These are phyloP conservation scores for Apostasia ramifera DNA, from an alignment of 106 monocot species.

Conservation along the genomic window DNA sequence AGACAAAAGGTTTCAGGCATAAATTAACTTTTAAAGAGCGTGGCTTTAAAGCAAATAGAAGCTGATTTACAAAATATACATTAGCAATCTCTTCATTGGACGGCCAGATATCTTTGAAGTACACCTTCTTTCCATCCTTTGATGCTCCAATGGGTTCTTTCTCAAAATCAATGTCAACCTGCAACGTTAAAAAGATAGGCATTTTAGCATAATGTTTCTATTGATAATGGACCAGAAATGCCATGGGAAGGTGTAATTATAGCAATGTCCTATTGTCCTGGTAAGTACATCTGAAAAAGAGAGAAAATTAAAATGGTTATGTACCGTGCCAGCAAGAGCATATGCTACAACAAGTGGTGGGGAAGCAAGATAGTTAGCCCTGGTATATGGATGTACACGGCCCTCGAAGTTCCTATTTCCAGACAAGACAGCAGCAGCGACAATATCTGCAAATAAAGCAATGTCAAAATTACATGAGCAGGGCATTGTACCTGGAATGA, in stretches of 20 bases:
- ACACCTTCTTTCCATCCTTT: constrained; percentile 77
- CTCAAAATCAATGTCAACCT: constrained; percentile 92
- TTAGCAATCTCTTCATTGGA: constrained; percentile 78
- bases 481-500: neutral
- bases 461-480: neutral
- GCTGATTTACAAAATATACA: constrained; percentile 19
- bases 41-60: neutral
- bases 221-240: neutral
- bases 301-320: constrained; percentile 5
- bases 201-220: too few relatives aligned
- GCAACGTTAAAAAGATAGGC: constrained; percentile 11
- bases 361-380: constrained; percentile 98
- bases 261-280: too few relatives aligned
- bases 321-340: constrained; percentile 95
- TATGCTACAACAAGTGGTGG: constrained; percentile 93
- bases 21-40: neutral
- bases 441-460: constrained; percentile 51
- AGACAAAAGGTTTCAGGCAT: neutral
- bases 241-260: too few relatives aligned
- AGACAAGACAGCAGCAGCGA: constrained; percentile 87
- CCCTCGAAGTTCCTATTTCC: constrained; percentile 96
- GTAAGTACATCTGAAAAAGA: neutral
- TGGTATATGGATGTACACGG: constrained; percentile 79
- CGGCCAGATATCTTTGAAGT: constrained; percentile 84
- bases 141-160: constrained; percentile 69